Base-by-base conservation (phyloP, 108 stramenopile genomes). In the Nannochloropsis salina region DNA sequence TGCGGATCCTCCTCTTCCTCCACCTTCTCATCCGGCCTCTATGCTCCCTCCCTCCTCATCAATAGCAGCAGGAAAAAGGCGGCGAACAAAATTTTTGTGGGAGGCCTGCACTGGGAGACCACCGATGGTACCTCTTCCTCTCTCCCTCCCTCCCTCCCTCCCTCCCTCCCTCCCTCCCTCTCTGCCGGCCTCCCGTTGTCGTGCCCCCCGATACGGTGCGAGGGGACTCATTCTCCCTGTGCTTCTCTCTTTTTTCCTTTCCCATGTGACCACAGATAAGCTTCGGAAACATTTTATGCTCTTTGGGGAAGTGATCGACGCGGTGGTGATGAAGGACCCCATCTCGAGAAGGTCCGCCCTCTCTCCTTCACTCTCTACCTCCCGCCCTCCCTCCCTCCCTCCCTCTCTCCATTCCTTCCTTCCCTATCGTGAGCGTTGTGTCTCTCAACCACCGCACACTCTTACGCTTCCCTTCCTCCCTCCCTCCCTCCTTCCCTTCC, bases 31-130 rank as follows among this genome's bases (percentile, higher is more conserved):
- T 15, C 47, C 47, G 12, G 0, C 47, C 47, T 51, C 47, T 10
- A 0, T 51, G 12, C 47, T 15, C 15, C 47, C 47, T 51, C 10
- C 47, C 47, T 15, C 47, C 1, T 12, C 47, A 51, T 10, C 15
- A 51, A 1, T 51, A 51, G 47, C 47, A 51, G 15, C 47, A 51
- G 47, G 15, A 51, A 51, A 51, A 51, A 51, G 47, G 47, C 47
- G 10, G 20, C 44, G 40, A 41, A 79, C 44, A 89, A 91, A 86
- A 90, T 91, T 20, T 91, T 91, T 84, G 91, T 91, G 9, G 91
- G 91, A 18, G 91, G 91, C 4, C 88, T 91, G 42, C 91, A 91
- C 80, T 91, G 90, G 45, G 91, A 91, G 42, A 91, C 91, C 6
- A 42, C 61, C 2, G 20, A 3, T 74, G n/a, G 61, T 74, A n/a